Evolutionary conservation across 306 rosid species (phyloP), one percentile per base, ranked within the genome.

Genomic region (Luffa acutangula): DNA sequence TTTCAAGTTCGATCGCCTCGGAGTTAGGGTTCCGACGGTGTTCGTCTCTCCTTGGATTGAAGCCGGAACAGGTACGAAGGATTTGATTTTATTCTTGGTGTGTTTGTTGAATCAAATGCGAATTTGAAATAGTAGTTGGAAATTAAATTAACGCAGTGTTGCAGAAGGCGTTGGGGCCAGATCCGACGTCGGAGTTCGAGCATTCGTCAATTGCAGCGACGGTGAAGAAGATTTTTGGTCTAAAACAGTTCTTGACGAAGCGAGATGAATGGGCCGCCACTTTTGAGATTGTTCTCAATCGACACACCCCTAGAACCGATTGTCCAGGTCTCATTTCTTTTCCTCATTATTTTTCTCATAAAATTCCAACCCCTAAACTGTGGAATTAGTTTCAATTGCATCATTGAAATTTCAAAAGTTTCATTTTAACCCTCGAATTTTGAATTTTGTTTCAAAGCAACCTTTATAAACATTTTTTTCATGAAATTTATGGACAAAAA

Each of bases 1-100:
- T 39, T 92, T 92, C 33, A 46, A 80, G 36, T 92, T 92, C 11
- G 85, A 92, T 76, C 90, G 94, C 7, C 90, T 92, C 7, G 97
- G 97, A 12, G 93, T 90, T 36, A 84, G 97, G 85, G 81, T 92
- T 81, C 97, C 97, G 0, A 70, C 90, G 31, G 18, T 92, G 49
- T 41, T 92, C 1, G 43, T 92, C 52, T 92, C 97, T 54, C 97
- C 97, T 3, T 92, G 97, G 97, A 90, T 92, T 37, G 83, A 92
- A 10, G 77, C 83, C 0, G 93, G 90, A 63, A 87, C 82, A 81
- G 97, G 97, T 92, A 70, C 31, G 31, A 25, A 25, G 31, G 31
- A 25, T 11, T 9, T 4, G 31, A 25, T 11, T 9, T 4, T 0
- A 14, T 49, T 15, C 3, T 3, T 73, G 76, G 52, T 17, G 52